Conservation (phyloP, 345 rosid genomes). For the Arabidopsis arenosa region DNA sequence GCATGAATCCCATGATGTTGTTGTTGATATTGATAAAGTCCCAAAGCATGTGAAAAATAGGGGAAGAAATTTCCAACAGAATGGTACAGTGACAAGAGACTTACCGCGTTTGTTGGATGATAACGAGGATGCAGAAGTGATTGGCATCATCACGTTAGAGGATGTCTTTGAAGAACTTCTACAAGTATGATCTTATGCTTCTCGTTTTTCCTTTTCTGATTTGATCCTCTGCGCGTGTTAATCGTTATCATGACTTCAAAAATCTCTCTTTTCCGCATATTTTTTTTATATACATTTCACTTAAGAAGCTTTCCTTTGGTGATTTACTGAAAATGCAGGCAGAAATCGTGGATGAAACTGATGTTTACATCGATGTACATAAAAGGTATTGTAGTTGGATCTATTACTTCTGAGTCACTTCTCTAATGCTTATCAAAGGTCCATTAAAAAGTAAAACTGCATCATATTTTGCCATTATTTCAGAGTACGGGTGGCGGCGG, state of each 20-base stretch:
- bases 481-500: constrained; percentile 79
- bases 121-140: constrained; percentile 77
- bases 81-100: constrained; percentile 42
- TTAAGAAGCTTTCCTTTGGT: constrained; percentile 22
- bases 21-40: constrained; percentile 59
- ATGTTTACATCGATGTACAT: constrained; percentile 77
- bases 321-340: constrained; percentile 54
- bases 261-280: neutral
- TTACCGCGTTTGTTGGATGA: constrained; percentile 54
- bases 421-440: constrained; percentile 3
- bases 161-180: constrained; percentile 91
- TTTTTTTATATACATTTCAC: constrained; percentile 13
- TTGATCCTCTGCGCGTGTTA: neutral
- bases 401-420: constrained; percentile 17
- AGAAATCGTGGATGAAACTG: constrained; percentile 85
- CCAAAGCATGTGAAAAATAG: constrained; percentile 46
- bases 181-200: constrained; percentile 55
- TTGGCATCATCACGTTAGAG: constrained; percentile 82
- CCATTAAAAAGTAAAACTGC: neutral
- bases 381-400: constrained; percentile 54
- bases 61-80: constrained; percentile 44
- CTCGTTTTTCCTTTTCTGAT: neutral
- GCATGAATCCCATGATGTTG: constrained; percentile 45
- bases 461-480: constrained; percentile 20
- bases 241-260: neutral